A percentile compares a stretch with the other conserved stretches of the same genome.
Evolutionary conservation across 202 grass and related monocot genomes (phyloP).

Genomic region (Zizania palustris): DNA sequence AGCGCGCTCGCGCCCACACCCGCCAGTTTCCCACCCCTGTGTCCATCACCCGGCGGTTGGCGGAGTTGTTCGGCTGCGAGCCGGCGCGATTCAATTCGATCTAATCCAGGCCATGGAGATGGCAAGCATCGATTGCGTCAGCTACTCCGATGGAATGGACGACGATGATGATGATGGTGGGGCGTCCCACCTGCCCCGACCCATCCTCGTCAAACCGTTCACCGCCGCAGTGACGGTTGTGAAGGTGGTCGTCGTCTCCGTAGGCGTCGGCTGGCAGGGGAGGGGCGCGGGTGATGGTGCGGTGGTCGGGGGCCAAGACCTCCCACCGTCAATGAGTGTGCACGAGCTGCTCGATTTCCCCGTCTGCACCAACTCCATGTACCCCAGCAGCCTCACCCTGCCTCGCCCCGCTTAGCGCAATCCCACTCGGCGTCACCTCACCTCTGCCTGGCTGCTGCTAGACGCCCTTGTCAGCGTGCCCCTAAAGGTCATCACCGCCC

Average conservation of each 20-base stretch:
- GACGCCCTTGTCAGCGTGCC: too few species aligned
- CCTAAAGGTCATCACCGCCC: too few species aligned
- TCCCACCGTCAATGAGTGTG: conserved; percentile 62
- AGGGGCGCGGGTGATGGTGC: too few species aligned
- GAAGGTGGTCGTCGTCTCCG: conserved; percentile 38
- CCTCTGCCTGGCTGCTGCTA: too few species aligned
- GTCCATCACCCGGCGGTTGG: too few species aligned
- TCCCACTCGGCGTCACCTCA: too few species aligned
- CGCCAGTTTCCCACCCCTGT: too few species aligned
- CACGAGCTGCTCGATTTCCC: conserved; percentile 91
- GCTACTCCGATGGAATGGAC: conserved; percentile 62
- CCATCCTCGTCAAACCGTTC: conserved; percentile 52
- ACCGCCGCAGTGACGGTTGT: conserved; percentile 1
- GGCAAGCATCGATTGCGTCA: conserved; percentile 78
- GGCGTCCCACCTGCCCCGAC: conserved; percentile 45
- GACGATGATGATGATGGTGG: conserved; percentile 57
- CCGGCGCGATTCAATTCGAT: conserved; percentile 44
- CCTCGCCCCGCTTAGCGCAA: too few species aligned
- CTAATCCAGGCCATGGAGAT: conserved; percentile 65
- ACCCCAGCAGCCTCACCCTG: too few species aligned
- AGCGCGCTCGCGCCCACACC: too few species aligned
- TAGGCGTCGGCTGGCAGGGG: conserved; percentile 26
- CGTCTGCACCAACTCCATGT: conserved; percentile 91
- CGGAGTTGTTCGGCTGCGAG: too few species aligned
- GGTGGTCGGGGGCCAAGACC: neutral